Evolutionary conservation across 2,329 filamentous ascomycete genomes (phyloP), one percentile per base, ranked within the genome.

Genomic region (Ustulina deusta): DNA sequence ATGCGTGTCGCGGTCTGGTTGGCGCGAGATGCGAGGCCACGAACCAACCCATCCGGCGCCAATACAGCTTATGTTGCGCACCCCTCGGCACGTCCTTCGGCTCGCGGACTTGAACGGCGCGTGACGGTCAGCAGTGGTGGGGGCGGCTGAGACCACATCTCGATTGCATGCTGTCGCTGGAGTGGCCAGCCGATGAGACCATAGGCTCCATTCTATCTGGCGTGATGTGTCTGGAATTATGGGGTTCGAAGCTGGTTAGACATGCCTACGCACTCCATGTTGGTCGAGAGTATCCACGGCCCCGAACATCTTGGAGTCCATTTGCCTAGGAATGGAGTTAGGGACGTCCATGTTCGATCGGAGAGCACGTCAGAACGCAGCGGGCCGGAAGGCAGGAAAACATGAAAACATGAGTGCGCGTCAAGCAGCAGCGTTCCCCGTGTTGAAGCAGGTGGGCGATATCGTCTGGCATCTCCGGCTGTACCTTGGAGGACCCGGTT

Each of bases 51-150:
- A 75, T 42, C 76, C 76, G 46, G 76, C 75, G 15, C 76, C 75
- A 2, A 78, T 71, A 38, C 69, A 77, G 63, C 75, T 77, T 63
- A 77, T 74, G 20, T 74, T 78, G 13, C 81, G 82, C 44, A 90
- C 78, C 3, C n/a, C 22, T 46, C 6, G 42, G n/a, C 10, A 38
- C 51, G n/a, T 10, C 48, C 34, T 22, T 71, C 68, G 2, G 79
- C 77, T n/a, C 77, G 75, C 25, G 83, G 70, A 81, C 68, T 81
- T 83, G 68, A 81, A 82, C 9, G 80, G 78, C 59, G 79, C 74
- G 69, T 79, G 83, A 13, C 79, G 80, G 68, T 82, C 81, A 11
- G 82, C 81, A 3, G 82, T 83, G 6, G 83, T 84, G 1, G 82
- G 81, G 4, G 81, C 80, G 0, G 82, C 83, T 1, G 83, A 84